Percentiles rank a stretch among this genome's conserved stretches.
Conservation (phyloP, 2,329 filamentous ascomycete genomes). For the Sarocladiaceae sp. region DNA sequence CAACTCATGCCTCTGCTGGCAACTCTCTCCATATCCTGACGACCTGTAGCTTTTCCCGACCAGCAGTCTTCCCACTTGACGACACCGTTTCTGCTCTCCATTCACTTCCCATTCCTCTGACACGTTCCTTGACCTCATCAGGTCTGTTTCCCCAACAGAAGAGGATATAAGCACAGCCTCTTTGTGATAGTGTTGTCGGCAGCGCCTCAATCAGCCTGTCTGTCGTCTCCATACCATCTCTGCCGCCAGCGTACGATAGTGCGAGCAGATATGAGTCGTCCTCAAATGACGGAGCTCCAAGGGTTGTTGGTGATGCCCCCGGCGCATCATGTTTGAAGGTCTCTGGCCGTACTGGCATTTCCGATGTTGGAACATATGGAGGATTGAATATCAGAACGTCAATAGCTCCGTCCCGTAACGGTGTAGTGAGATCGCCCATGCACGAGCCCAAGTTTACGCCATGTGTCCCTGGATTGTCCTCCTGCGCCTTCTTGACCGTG, state of each 20-base stretch:
- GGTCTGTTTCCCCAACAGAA: conserved; percentile 90
- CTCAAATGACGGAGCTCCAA: conserved; percentile 66
- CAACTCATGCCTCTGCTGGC: no score
- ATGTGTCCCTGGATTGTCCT: conserved; percentile 29
- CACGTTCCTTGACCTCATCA: conserved; percentile 61
- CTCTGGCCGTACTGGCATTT: conserved; percentile 55
- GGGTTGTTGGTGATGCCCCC: conserved; percentile 24
- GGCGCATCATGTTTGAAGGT: conserved; percentile 20
- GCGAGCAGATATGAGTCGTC: conserved; percentile 79
- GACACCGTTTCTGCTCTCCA: conserved; percentile 80
- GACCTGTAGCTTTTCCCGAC: conserved; percentile 92
- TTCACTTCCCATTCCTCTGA: conserved; percentile 44
- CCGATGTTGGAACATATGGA: conserved; percentile 86
- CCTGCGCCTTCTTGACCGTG: conserved; percentile 55
- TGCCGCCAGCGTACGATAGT: conserved; percentile 83
- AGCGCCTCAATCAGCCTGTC: conserved; percentile 70
- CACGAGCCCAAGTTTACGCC: conserved; percentile 61
- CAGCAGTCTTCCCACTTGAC: conserved; percentile 78
- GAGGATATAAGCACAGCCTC: conserved; percentile 83
- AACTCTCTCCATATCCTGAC: conserved; percentile 72
- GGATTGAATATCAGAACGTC: conserved; percentile 96
- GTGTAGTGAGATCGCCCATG: conserved; percentile 64
- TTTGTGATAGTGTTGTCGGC: conserved; percentile 54
- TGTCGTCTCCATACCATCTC: conserved; percentile 92
- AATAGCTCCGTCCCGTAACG: conserved; percentile 53